Conservation (phyloP, 1,139 yeast species). For the Pichia sp. region DNA sequence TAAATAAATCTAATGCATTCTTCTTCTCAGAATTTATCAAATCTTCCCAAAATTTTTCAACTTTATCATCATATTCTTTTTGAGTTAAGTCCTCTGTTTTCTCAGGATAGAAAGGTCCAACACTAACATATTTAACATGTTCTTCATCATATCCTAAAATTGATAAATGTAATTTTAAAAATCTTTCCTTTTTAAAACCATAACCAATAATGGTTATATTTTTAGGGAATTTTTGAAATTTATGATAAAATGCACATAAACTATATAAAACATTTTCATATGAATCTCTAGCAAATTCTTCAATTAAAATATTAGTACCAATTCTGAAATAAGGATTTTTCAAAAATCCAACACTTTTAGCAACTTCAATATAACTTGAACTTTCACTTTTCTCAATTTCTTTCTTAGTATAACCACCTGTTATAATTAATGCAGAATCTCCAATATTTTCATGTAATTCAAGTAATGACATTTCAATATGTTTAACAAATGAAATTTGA, state of each 20-base stretch:
- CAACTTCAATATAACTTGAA: constrained; percentile 37
- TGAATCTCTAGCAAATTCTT: constrained; percentile 74
- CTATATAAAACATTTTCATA: constrained; percentile 70
- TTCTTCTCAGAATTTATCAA: constrained; percentile 41
- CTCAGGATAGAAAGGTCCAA: constrained; percentile 48
- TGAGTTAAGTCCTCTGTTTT: constrained; percentile 13
- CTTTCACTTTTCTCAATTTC: constrained; percentile 44
- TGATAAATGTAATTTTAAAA: constrained; percentile 47
- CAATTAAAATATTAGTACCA: constrained; percentile 32
- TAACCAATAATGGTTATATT: constrained; percentile 59
- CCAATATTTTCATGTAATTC: constrained; percentile 28
- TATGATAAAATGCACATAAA: constrained; percentile 48
- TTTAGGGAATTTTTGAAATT: constrained; percentile 42
- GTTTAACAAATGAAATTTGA: constrained; percentile 60
- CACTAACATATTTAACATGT: constrained; percentile 47
- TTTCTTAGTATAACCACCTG: constrained; percentile 69
- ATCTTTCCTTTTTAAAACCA: constrained; percentile 61
- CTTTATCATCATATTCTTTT: constrained; percentile 17
- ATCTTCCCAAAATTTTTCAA: constrained; percentile 35
- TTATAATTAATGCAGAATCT: constrained; percentile 39
- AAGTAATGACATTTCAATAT: constrained; percentile 38
- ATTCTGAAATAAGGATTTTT: constrained; percentile 10
- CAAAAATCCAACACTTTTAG: constrained; percentile 7
- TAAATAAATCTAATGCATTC: constrained; percentile 52
- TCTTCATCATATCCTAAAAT: constrained; percentile 32